These are phyloP conservation scores for Aechmea fasciata DNA, from an alignment of 176 grass and related monocot species.

Conservation along the genomic window DNA sequence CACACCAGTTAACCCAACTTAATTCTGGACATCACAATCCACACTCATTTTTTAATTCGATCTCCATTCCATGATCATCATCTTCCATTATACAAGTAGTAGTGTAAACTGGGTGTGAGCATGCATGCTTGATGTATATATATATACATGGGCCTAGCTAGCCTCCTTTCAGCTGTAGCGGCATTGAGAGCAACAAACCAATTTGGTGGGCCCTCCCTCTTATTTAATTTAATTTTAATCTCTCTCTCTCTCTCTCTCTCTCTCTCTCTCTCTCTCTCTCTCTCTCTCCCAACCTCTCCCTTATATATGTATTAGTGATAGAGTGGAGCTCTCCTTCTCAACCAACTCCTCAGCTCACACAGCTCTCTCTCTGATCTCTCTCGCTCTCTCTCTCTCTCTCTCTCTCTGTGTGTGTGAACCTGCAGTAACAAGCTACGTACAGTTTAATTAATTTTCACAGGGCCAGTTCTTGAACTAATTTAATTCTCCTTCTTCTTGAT, in stretches of 20 bases:
- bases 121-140: background rate
- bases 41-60: background rate
- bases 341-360: background rate
- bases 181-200: constrained; percentile 15
- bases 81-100: background rate
- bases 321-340: constrained; percentile 2
- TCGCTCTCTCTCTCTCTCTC: background rate
- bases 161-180: background rate
- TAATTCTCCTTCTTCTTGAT: too few relatives aligned
- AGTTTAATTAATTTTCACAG: too few relatives aligned
- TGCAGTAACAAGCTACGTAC: background rate
- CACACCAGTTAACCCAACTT: too few relatives aligned
- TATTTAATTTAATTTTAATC: background rate
- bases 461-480: too few relatives aligned
- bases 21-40: background rate
- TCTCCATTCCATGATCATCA: background rate
- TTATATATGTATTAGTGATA: constrained; percentile 9
- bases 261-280: background rate
- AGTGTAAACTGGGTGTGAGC: constrained; percentile 5
- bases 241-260: background rate
- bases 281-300: background rate
- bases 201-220: constrained; percentile 12
- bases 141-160: too few relatives aligned
- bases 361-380: background rate
- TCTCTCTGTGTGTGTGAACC: background rate